These are phyloP conservation scores for Fusarium subglutinans DNA, from an alignment of 2,329 filamentous ascomycete species.

Conservation along the genomic window DNA sequence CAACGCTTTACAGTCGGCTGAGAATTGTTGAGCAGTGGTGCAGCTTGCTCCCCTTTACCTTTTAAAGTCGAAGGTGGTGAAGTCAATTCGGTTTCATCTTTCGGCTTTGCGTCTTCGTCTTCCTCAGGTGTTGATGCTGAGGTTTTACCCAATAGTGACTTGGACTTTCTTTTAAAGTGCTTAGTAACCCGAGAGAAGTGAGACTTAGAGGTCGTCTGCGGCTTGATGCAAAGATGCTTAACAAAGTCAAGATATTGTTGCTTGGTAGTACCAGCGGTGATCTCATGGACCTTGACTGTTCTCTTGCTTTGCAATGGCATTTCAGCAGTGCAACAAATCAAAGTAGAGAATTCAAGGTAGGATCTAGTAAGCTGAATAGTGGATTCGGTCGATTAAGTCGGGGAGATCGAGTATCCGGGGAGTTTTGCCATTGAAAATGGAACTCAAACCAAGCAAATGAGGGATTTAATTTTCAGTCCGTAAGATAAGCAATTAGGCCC, in stretches of 20 bases:
- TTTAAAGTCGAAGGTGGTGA: fast-evolving
- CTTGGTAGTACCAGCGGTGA: not conserved
- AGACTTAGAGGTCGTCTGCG: fast-evolving
- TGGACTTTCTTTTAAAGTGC: fast-evolving
- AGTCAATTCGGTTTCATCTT: fast-evolving
- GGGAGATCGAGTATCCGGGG: fast-evolving
- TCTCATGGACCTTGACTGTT: not conserved
- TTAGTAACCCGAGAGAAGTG: fast-evolving
- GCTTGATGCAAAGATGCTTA: not conserved
- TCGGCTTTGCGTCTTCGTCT: fast-evolving
- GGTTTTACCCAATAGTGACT: fast-evolving
- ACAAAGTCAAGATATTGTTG: not conserved
- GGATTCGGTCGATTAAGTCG: not conserved
- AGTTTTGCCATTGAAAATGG: not conserved
- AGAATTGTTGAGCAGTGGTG: fast-evolving
- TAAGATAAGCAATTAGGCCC: fast-evolving
- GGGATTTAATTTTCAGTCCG: not conserved
- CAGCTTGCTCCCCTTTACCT: not conserved
- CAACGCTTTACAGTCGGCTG: fast-evolving
- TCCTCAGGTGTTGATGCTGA: fast-evolving
- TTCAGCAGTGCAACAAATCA: fast-evolving
- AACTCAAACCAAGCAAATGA: not conserved
- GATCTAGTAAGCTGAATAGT: not conserved
- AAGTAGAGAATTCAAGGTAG: not conserved
- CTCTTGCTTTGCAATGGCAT: not conserved